A percentile compares a stretch with the other conserved stretches of the same genome.
phyloP scores from a whole-genome alignment of 2,329 filamentous ascomycete genomes.

The Hymenoscyphus repandus region DNA sequence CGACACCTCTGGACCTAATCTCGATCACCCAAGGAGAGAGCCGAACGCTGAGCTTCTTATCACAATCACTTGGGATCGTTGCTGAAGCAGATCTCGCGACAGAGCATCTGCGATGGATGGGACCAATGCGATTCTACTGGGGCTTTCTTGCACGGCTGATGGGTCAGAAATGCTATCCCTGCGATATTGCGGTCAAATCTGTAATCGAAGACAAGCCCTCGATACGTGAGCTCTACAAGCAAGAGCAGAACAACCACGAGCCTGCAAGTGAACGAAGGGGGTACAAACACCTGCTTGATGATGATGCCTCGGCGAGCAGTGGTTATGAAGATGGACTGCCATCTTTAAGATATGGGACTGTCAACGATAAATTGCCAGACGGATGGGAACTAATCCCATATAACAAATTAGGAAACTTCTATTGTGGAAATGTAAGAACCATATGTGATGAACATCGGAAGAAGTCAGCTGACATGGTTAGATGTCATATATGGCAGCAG shows the following conservation, averaged over 20 bases:
- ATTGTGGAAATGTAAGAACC: constrained; percentile 72
- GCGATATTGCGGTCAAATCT: constrained; percentile 80
- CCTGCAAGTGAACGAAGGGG: constrained; percentile 26
- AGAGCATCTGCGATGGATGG: constrained; percentile 92
- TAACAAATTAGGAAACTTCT: constrained; percentile 85
- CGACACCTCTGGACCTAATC: constrained; percentile 78
- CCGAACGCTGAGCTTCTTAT: constrained; percentile 80
- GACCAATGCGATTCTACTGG: constrained; percentile 74
- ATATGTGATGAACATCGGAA: neutral
- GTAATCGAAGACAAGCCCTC: constrained; percentile 70
- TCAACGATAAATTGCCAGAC: constrained; percentile 68
- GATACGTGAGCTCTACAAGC: constrained; percentile 69
- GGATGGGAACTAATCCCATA: constrained; percentile 71
- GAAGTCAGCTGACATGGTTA: constrained; percentile 28
- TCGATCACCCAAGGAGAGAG: constrained; percentile 78
- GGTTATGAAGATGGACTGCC: constrained; percentile 54
- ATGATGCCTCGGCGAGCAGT: constrained; percentile 29
- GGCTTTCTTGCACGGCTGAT: constrained; percentile 76
- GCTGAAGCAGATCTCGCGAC: constrained; percentile 88
- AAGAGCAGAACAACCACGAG: constrained; percentile 33
- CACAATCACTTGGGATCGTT: constrained; percentile 82
- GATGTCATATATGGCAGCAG: constrained; percentile 88
- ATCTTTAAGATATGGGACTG: constrained; percentile 69
- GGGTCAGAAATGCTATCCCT: constrained; percentile 75
- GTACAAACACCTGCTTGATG: constrained; percentile 27